Percentiles rank a stretch among this genome's conserved stretches.
Evolutionary conservation across 129 eudicot genomes (phyloP).

Genomic region (Flaveria ramosissima): DNA sequence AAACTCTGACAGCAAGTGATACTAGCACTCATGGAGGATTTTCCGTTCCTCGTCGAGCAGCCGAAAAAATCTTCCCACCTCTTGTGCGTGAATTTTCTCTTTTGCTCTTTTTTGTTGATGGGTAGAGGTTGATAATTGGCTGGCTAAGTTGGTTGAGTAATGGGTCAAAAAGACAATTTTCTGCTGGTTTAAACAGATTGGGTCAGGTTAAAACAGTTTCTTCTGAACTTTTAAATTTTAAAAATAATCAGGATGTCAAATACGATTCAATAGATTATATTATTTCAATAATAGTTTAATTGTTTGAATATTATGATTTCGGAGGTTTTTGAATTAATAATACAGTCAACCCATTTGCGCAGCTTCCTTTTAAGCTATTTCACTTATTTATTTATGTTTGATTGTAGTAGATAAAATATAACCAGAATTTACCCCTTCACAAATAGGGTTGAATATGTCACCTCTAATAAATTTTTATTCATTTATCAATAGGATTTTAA

Average conservation of each 20-base stretch:
- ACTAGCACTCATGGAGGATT: constrained; percentile 99
- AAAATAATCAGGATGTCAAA: neutral
- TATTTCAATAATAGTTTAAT: neutral
- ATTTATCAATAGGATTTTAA: constrained; percentile 62
- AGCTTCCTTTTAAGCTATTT: neutral
- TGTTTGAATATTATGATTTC: neutral
- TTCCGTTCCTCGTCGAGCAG: constrained; percentile 99
- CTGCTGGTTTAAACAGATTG: too few relatives aligned
- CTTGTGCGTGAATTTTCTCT: constrained; percentile 51
- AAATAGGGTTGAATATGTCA: neutral
- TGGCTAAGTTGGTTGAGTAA: neutral
- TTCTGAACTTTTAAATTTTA: neutral
- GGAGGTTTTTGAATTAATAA: neutral
- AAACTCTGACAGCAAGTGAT: constrained; percentile 97
- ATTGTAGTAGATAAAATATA: neutral
- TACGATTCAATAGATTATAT: neutral
- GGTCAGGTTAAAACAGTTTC: neutral
- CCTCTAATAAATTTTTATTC: constrained; percentile 8
- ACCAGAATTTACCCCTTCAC: neutral
- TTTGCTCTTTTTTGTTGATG: neutral
- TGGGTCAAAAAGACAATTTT: too few relatives aligned
- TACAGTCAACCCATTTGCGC: neutral
- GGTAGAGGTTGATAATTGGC: neutral
- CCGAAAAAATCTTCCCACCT: constrained; percentile 90
- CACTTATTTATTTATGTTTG: neutral